Conservation (phyloP, 768 basidiomycete species). For the Pleurotus sapidus region DNA sequence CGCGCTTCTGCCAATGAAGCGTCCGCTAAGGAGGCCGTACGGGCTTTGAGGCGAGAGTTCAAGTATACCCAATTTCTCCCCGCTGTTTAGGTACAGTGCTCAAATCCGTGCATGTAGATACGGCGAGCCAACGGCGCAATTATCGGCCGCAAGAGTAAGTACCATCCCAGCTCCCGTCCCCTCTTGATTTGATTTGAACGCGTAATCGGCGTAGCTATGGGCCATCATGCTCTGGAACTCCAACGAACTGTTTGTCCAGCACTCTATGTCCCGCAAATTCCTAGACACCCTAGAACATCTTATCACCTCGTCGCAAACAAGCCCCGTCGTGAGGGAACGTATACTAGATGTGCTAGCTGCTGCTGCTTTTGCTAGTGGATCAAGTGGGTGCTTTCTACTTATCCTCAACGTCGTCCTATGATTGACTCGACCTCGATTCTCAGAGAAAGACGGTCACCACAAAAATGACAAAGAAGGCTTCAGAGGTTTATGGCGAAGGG, state of each 20-base stretch:
- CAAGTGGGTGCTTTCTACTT: constrained; percentile 28
- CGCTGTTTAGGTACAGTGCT: constrained; percentile 6
- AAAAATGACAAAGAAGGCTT: constrained; percentile 48
- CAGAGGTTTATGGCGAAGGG: constrained; percentile 72
- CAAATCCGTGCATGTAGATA: constrained; percentile 39
- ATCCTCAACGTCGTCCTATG: neutral
- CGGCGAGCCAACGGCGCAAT: constrained; percentile 71
- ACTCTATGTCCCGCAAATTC: constrained; percentile 75
- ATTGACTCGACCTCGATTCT: neutral
- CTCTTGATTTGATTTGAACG: neutral
- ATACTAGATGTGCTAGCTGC: constrained; percentile 80
- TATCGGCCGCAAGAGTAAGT: constrained; percentile 73
- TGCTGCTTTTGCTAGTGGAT: constrained; percentile 66
- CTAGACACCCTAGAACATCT: constrained; percentile 77
- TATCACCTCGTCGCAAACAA: constrained; percentile 56
- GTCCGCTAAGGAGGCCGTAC: constrained; percentile 81
- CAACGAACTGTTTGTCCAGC: constrained; percentile 64
- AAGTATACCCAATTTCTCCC: constrained; percentile 43
- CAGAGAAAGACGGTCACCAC: neutral
- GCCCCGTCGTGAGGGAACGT: constrained; percentile 79
- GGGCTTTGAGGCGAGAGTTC: constrained; percentile 81
- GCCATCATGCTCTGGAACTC: constrained; percentile 87
- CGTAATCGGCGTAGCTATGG: constrained; percentile 60
- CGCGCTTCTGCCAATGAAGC: constrained; percentile 68
- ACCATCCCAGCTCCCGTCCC: neutral